Percentiles rank a stretch among this genome's conserved stretches.
These are phyloP conservation scores for Mycena polygramma DNA, from an alignment of 768 basidiomycete genomes.

Conservation along the genomic window DNA sequence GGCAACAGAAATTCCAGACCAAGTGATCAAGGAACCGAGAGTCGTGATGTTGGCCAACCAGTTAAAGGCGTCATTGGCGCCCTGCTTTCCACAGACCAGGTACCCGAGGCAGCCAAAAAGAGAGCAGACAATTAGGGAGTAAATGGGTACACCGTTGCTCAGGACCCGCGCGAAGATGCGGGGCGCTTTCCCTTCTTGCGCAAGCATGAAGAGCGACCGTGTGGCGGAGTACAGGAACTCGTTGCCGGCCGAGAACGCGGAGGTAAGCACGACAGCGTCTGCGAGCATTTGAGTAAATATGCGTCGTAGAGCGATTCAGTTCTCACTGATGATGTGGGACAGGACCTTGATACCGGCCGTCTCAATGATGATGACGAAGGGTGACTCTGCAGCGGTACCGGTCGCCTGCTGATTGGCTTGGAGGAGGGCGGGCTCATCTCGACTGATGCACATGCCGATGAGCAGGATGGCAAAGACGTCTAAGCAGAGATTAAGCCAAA, in stretches of 20 bases:
- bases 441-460: conserved; percentile 54
- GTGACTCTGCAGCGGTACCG: conserved; percentile 46
- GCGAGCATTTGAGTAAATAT: no score
- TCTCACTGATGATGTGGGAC: conserved; percentile 52
- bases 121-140: conserved; percentile 50
- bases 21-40: conserved; percentile 49
- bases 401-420: conserved; percentile 35
- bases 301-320: no score
- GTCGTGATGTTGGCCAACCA: conserved; percentile 56
- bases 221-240: conserved; percentile 66
- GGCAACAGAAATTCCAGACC: conserved; percentile 57
- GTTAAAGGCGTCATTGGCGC: conserved; percentile 54
- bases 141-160: conserved; percentile 52
- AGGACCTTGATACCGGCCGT: conserved; percentile 61
- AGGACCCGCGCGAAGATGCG: conserved; percentile 56
- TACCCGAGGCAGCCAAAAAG: conserved; percentile 52
- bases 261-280: conserved; percentile 59
- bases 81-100: conserved; percentile 51
- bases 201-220: conserved; percentile 64
- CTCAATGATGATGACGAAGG: conserved; percentile 59
- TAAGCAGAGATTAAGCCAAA: conserved; percentile 26
- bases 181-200: conserved; percentile 65
- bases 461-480: conserved; percentile 55
- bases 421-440: conserved; percentile 42
- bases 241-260: conserved; percentile 67